These are phyloP conservation scores for Hypericum androsaemum DNA, from an alignment of 345 rosid genomes.

Conservation along the genomic window DNA sequence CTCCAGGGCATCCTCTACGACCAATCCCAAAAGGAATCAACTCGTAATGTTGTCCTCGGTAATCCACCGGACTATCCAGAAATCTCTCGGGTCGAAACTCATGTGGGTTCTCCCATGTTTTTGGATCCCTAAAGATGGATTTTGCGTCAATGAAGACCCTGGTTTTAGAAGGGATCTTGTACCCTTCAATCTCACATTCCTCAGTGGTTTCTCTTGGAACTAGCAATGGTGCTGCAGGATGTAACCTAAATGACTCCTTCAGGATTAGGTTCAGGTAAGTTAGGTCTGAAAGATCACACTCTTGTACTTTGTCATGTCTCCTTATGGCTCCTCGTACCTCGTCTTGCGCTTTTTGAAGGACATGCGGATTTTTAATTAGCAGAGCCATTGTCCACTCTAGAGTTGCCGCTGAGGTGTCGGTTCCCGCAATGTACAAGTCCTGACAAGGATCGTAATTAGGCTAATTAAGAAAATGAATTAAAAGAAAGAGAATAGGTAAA, in stretches of 20 bases:
- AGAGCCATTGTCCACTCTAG: background rate
- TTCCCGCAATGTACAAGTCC: background rate
- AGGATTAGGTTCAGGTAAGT: background rate
- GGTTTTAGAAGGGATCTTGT: background rate
- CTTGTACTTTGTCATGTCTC: background rate
- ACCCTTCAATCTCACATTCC: background rate
- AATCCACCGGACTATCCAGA: conserved; percentile 30
- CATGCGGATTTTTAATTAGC: background rate
- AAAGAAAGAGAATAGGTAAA: no score
- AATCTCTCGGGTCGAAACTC: conserved; percentile 42
- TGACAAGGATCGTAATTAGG: background rate
- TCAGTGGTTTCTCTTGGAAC: background rate
- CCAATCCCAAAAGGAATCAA: conserved; percentile 55
- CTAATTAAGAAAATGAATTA: no score
- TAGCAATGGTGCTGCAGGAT: background rate
- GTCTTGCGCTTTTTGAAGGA: background rate
- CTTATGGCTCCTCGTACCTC: background rate
- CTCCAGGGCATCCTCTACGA: conserved; percentile 57
- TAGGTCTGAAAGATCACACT: background rate
- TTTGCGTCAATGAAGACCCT: background rate
- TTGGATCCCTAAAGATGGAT: no score
- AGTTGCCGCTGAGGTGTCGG: background rate
- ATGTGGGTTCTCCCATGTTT: conserved; percentile 25
- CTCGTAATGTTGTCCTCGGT: conserved; percentile 40
- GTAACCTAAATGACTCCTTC: background rate